Conservation (phyloP, 2,329 filamentous ascomycete species). For the Pseudonectria buxi region DNA sequence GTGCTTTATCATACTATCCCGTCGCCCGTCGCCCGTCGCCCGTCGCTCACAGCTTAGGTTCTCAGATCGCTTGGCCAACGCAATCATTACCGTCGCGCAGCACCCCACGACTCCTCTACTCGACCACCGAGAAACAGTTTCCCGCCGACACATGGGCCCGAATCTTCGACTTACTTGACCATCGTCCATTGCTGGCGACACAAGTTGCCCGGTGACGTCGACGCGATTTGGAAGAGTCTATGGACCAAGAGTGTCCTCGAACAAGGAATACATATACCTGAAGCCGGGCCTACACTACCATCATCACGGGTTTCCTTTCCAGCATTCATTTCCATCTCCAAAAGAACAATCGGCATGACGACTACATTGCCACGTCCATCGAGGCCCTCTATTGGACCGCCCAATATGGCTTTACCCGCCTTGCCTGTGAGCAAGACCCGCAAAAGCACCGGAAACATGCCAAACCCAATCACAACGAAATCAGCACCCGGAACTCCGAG, state of each 20-base stretch:
- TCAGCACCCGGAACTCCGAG: constrained; percentile 44
- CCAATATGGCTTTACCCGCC: constrained; percentile 64
- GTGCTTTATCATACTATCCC: too few species aligned
- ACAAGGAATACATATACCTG: constrained; percentile 15
- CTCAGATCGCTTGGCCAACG: too few species aligned
- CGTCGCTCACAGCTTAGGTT: too few species aligned
- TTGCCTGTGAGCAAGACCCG: constrained; percentile 67
- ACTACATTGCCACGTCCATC: constrained; percentile 61
- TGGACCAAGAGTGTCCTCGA: constrained; percentile 21
- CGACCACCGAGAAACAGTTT: too few species aligned
- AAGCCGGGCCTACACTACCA: constrained; percentile 12
- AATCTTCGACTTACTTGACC: constrained; percentile 5
- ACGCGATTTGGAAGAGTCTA: constrained; percentile 15
- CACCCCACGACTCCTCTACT: too few species aligned
- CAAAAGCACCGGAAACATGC: constrained; percentile 52
- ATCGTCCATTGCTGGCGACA: constrained; percentile 5
- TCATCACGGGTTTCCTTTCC: constrained; percentile 13
- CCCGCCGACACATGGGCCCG: too few species aligned
- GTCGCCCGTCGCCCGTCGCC: too few species aligned
- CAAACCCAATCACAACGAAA: constrained; percentile 31
- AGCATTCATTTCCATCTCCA: constrained; percentile 4
- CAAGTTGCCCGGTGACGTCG: constrained; percentile 1
- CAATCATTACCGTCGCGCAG: too few species aligned
- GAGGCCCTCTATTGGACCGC: constrained; percentile 62
- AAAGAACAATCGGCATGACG: constrained; percentile 18